Evolutionary conservation across 148 eudicot species (phyloP).

Genomic region (Camellia granthamiana): DNA sequence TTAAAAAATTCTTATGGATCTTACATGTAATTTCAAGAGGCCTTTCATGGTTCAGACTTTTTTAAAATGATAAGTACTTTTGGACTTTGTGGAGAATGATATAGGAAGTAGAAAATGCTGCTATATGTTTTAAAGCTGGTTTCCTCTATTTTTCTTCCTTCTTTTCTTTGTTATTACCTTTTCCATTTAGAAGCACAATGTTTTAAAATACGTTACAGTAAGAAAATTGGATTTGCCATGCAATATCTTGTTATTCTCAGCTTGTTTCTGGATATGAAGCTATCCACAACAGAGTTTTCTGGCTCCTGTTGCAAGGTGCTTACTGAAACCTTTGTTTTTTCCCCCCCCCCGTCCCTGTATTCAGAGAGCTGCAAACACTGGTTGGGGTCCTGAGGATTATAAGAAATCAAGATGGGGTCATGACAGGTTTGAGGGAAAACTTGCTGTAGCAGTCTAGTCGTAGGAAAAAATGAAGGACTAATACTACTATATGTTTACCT

Average conservation of each 20-base stretch:
- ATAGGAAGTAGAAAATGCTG: background rate
- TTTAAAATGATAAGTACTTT: background rate
- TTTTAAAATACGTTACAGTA: background rate
- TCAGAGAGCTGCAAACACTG: slow-evolving; percentile 96
- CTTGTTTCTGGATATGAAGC: background rate
- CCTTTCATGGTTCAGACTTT: background rate
- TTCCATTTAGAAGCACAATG: slow-evolving; percentile 7
- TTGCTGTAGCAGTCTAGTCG: too few relatives aligned
- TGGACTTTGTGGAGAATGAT: background rate
- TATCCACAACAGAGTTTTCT: background rate
- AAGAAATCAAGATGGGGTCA: slow-evolving; percentile 53
- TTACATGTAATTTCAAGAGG: background rate
- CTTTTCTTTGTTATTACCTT: background rate
- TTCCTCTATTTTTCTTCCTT: background rate
- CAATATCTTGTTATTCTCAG: background rate
- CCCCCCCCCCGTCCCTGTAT: background rate
- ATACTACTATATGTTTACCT: too few relatives aligned
- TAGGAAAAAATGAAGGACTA: too few relatives aligned
- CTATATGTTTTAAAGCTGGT: background rate
- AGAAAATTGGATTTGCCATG: background rate
- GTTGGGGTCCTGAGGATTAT: slow-evolving; percentile 81
- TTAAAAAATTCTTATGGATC: background rate
- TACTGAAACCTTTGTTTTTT: slow-evolving; percentile 5
- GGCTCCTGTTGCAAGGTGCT: background rate
- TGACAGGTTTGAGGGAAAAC: slow-evolving; percentile 54